phyloP scores from a whole-genome alignment of 2,329 filamentous ascomycete species.

The Alternaria angustiovoidea region DNA sequence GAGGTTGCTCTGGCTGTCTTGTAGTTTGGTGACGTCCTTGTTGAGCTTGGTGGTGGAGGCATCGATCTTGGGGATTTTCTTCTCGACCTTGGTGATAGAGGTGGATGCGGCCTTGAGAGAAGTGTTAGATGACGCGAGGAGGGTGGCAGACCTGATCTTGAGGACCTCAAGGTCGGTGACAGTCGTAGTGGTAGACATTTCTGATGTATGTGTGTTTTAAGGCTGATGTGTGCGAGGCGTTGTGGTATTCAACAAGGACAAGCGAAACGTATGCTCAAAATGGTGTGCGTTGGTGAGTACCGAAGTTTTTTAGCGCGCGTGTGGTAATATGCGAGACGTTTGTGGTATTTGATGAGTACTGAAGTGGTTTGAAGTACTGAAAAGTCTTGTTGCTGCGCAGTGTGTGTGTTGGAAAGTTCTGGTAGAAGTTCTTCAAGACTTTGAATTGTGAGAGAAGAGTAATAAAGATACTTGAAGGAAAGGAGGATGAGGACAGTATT shows the following conservation, averaged over 20 bases:
- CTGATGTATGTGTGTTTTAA: not conserved
- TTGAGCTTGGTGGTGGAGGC: not conserved
- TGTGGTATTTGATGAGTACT: not conserved
- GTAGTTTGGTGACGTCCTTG: not conserved
- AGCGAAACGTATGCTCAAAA: not conserved
- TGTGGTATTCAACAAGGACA: not conserved
- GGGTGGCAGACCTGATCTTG: not conserved
- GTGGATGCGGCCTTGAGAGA: not conserved
- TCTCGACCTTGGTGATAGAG: not conserved
- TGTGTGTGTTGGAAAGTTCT: not conserved
- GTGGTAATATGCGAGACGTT: not conserved
- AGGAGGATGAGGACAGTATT: not conserved
- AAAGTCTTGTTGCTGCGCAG: not conserved
- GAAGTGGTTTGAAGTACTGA: not conserved
- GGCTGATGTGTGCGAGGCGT: not conserved
- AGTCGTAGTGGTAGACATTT: not conserved
- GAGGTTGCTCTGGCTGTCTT: not conserved
- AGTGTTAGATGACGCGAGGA: not conserved
- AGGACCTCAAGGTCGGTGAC: not conserved
- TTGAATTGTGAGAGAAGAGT: not conserved
- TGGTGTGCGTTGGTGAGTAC: not conserved
- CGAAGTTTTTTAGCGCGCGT: not conserved
- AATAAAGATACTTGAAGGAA: not conserved
- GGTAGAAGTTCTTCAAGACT: not conserved
- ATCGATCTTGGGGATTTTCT: not conserved